Evolutionary conservation across 2,329 filamentous ascomycete species (phyloP), one percentile per base, ranked within the genome.

Genomic region (Fusarium pilosicola): DNA sequence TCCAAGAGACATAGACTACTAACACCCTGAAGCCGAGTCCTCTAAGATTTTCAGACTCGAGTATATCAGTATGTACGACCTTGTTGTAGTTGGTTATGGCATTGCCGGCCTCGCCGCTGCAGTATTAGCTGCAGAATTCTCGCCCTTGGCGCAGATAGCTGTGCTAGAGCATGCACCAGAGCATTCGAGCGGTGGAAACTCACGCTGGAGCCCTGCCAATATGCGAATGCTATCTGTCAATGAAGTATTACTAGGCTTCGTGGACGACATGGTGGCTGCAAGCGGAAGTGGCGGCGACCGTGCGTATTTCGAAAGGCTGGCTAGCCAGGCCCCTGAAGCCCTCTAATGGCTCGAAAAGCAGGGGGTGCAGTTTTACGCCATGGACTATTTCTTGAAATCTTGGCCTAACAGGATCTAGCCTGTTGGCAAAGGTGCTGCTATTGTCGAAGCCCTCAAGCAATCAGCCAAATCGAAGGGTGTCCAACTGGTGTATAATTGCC

Each of bases 31-130:
- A 65, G 62, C 57, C 48, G 14, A 65, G 62, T 63, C 48, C 58
- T 66, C 34, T 65, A 63, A 65, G 62, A 42, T 65, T 66, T 63
- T 66, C 58, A 63, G 63, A 66, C 63, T 63, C 24, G 28, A 63
- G 63, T 66, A 63, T 66, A 63, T 55, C 58, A 66, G 58, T 42
- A 66, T 66, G 58, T 66, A 66, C 58, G 63, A 66, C 58, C 63
- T 66, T 66, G 58, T 66, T 28, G 48, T 66, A 55, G 58, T 66
- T 63, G 58, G 63, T 56, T 48, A 66, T 66, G 63, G 63, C 48
- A 66, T 66, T 55, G 58, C 63, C 49, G 63, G 63, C 63, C 63
- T 66, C 13, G 41, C 63, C 58, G 63, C 63, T 44, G 63, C 63
- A 44, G 63, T 66, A 63, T 66, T 48, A 63, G 63, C 63, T 55